Evolutionary conservation across 1,284 basidiomycete species (phyloP).

Genomic region (Marasmius tenuissimus): DNA sequence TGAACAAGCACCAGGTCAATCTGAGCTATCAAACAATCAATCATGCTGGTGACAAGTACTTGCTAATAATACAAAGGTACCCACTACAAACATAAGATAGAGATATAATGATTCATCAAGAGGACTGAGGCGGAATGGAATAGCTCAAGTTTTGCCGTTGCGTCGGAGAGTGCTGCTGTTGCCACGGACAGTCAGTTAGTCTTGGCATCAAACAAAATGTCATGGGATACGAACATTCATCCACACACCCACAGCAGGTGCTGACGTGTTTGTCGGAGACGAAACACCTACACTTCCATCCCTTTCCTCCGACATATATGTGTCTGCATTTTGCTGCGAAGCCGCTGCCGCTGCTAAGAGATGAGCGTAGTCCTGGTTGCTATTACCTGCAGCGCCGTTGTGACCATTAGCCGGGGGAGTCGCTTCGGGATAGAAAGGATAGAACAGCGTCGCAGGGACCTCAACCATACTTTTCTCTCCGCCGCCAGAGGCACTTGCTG

Average conservation of each 20-base stretch:
- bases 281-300: slow-evolving; percentile 23
- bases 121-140: background rate
- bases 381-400: slow-evolving; percentile 22
- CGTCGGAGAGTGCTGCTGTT: background rate
- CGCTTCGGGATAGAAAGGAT: slow-evolving; percentile 68
- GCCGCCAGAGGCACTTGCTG: background rate
- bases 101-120: background rate
- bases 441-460: slow-evolving; percentile 66
- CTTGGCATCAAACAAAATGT: background rate
- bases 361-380: slow-evolving; percentile 47
- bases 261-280: background rate
- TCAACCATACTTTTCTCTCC: slow-evolving; percentile 53
- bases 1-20: too few species aligned
- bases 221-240: background rate
- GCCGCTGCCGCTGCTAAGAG: slow-evolving; percentile 56
- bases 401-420: slow-evolving; percentile 17
- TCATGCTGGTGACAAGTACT: too few species aligned
- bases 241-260: background rate
- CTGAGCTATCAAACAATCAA: too few species aligned
- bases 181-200: background rate
- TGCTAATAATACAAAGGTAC: background rate
- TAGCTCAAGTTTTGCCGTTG: background rate
- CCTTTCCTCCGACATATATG: slow-evolving; percentile 68
- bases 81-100: background rate
- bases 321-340: slow-evolving; percentile 39